Conservation (phyloP, 345 rosid species). For the Sonneratia alba region DNA sequence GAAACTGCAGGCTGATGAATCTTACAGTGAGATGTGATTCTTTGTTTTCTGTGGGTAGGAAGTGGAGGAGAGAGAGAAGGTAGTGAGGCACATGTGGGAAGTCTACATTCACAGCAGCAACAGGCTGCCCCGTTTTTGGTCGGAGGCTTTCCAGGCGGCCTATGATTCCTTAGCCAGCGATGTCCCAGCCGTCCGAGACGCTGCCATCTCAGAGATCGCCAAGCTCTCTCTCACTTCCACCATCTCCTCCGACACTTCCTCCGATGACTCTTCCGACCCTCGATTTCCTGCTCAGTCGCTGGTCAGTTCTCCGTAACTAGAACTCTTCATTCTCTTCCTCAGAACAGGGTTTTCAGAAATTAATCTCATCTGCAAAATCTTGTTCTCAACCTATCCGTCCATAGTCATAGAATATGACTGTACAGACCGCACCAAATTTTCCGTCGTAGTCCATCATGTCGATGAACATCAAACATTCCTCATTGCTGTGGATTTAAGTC, state of each 20-base stretch:
- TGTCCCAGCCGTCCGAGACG: constrained; percentile 31
- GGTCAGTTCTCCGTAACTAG: constrained; percentile 7
- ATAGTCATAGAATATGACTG: too few relatives aligned
- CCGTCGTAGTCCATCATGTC: neutral
- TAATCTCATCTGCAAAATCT: neutral
- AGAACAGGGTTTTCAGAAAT: too few relatives aligned
- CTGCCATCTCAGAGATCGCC: constrained; percentile 70
- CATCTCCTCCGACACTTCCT: constrained; percentile 9
- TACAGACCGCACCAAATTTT: neutral
- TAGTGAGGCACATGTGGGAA: constrained; percentile 76
- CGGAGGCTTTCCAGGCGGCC: constrained; percentile 70
- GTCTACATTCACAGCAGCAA: constrained; percentile 50
- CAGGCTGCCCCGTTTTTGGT: constrained; percentile 61
- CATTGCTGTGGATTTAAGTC: neutral
- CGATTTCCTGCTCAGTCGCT: constrained; percentile 11
- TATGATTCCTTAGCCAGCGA: constrained; percentile 61
- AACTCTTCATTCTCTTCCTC: neutral
- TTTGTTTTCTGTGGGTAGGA: constrained; percentile 26
- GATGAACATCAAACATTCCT: neutral
- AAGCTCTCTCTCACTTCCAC: constrained; percentile 43
- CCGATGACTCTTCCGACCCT: constrained; percentile 8
- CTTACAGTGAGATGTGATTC: neutral
- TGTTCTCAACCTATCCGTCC: too few relatives aligned
- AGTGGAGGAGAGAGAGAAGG: constrained; percentile 72
- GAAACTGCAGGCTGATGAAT: neutral